Conservation (phyloP, 208 protist genomes). For the Crithidia thermophila region DNA sequence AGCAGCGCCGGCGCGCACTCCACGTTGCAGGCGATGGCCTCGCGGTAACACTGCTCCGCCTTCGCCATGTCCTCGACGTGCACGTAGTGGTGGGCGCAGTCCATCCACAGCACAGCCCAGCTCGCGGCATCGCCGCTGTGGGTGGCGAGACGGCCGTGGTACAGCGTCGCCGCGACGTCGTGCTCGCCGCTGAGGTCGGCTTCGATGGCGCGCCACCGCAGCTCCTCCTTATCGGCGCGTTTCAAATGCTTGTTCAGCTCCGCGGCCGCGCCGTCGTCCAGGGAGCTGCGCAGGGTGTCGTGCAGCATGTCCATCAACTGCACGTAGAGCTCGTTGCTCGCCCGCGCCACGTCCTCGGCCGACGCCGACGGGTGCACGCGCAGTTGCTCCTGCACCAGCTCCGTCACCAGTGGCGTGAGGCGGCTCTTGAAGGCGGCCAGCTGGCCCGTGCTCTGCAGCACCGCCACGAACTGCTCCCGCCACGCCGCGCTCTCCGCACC, state of each 20-base stretch:
- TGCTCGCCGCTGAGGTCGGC: slow-evolving; percentile 75
- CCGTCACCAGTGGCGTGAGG: slow-evolving; percentile 69
- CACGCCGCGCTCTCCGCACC: slow-evolving; percentile 23
- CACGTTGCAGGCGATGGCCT: slow-evolving; percentile 80
- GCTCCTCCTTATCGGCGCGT: slow-evolving; percentile 27
- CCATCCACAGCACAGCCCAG: slow-evolving; percentile 59
- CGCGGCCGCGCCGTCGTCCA: background rate
- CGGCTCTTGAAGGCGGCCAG: slow-evolving; percentile 74
- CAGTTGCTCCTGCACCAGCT: slow-evolving; percentile 71
- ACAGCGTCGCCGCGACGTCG: slow-evolving; percentile 60
- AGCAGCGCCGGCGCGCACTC: slow-evolving; percentile 58
- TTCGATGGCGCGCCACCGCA: slow-evolving; percentile 78
- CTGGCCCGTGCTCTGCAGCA: slow-evolving; percentile 75
- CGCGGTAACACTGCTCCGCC: slow-evolving; percentile 91
- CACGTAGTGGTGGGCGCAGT: slow-evolving; percentile 81
- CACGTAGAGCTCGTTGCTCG: slow-evolving; percentile 92
- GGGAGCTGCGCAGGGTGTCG: slow-evolving; percentile 39
- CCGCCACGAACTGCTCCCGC: slow-evolving; percentile 51
- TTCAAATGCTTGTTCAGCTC: too few species aligned
- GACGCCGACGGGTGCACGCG: slow-evolving; percentile 17
- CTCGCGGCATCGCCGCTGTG: slow-evolving; percentile 15
- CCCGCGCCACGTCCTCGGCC: slow-evolving; percentile 38
- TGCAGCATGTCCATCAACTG: slow-evolving; percentile 89
- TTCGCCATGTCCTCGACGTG: slow-evolving; percentile 71
- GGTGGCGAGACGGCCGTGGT: slow-evolving; percentile 78